A percentile compares a stretch with the other conserved stretches of the same genome.
Evolutionary conservation across 371 early-diverging fungal species (phyloP).

Genomic region (Apophysomyces sp.): DNA sequence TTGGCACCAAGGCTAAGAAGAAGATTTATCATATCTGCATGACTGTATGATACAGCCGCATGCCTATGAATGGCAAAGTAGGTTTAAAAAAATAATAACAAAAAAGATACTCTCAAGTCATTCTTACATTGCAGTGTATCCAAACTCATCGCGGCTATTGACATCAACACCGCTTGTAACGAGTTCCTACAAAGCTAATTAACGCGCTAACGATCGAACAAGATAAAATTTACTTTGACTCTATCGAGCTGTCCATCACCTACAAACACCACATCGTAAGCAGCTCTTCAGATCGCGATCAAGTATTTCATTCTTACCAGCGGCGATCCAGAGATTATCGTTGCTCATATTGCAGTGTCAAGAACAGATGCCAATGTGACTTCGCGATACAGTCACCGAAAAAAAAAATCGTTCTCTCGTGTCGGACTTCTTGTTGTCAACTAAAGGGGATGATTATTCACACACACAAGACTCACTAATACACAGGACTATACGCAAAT

Average conservation of each 20-base stretch:
- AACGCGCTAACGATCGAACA: background rate
- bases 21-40: slow-evolving; percentile 54
- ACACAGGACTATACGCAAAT: no score
- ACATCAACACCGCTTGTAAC: slow-evolving; percentile 44
- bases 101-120: background rate
- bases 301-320: slow-evolving; percentile 25
- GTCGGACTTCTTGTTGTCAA: no score
- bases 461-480: no score
- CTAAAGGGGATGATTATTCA: no score
- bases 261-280: slow-evolving; percentile 1
- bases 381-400: no score
- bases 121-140: slow-evolving; percentile 70
- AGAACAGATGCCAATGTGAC: no score
- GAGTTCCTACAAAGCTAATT: slow-evolving; percentile 29
- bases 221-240: slow-evolving; percentile 29
- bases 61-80: slow-evolving; percentile 36
- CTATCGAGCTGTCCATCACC: slow-evolving; percentile 49
- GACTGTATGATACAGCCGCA: slow-evolving; percentile 70
- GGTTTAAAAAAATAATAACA: background rate
- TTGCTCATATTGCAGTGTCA: no score
- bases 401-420: no score
- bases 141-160: slow-evolving; percentile 68
- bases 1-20: slow-evolving; percentile 56
- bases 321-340: slow-evolving; percentile 52
- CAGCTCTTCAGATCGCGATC: background rate